Conservation (phyloP, 2,329 filamentous ascomycete species). For the Fusarium continuum region DNA sequence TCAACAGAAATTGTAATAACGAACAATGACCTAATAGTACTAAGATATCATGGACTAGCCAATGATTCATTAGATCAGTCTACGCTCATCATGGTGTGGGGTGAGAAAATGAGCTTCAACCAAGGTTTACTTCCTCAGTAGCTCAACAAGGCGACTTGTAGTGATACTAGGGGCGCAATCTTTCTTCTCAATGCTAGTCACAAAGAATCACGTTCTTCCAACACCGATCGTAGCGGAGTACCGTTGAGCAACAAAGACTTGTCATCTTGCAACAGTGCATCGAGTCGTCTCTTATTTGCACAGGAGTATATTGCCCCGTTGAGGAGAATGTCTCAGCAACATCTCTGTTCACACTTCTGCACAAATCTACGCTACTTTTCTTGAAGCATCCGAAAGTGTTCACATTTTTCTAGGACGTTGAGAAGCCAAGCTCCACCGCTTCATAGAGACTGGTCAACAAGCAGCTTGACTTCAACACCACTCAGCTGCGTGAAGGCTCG, state of each 20-base stretch:
- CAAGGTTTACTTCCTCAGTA: too few species aligned
- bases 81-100: too few species aligned
- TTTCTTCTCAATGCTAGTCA: neutral
- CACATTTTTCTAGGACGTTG: neutral
- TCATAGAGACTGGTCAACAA: neutral
- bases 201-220: neutral
- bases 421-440: neutral
- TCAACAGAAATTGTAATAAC: too few species aligned
- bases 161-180: neutral
- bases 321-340: neutral
- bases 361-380: neutral
- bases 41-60: too few species aligned
- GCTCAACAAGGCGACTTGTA: neutral
- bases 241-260: constrained; percentile 36
- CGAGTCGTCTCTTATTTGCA: constrained; percentile 45
- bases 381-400: neutral
- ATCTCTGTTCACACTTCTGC: neutral
- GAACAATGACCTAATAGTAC: too few species aligned
- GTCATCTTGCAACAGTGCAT: constrained; percentile 49
- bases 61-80: too few species aligned
- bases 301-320: constrained; percentile 46
- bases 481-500: neutral
- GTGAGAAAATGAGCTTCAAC: too few species aligned
- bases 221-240: neutral
- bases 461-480: neutral